Conservation (phyloP, 495 filamentous ascomycete genomes). For the Neurospora sp. region DNA sequence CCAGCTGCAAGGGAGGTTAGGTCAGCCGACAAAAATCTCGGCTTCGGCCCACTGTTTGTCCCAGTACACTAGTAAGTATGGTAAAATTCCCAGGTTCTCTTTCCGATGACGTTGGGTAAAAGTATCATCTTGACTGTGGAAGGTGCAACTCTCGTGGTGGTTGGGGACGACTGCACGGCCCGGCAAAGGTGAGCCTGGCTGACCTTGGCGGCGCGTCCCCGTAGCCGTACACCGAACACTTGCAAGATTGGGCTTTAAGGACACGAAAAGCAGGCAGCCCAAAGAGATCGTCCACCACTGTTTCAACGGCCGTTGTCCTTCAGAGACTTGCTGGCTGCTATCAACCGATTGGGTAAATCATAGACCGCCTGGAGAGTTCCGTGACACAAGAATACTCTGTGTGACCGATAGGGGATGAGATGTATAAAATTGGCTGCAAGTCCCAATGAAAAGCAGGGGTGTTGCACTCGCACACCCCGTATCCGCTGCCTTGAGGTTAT, state of each 20-base stretch:
- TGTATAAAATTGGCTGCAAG: neutral
- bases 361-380: neutral
- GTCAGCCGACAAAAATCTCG: neutral
- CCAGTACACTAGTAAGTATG: neutral
- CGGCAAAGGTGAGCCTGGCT: neutral
- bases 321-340: constrained; percentile 1
- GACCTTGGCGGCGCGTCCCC: neutral
- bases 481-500: neutral
- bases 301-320: constrained; percentile 4
- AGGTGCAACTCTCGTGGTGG: neutral
- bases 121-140: neutral
- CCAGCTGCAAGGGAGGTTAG: neutral
- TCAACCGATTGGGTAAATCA: neutral
- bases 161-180: neutral
- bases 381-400: neutral
- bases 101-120: neutral
- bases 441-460: neutral
- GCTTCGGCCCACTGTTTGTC: neutral
- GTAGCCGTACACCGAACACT: neutral
- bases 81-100: neutral
- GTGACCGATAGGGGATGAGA: neutral
- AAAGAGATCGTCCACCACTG: neutral
- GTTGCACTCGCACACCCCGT: neutral
- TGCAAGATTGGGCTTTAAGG: neutral
- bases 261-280: neutral